phyloP scores from a whole-genome alignment of 2,329 filamentous ascomycete genomes.

The Paecilomyces fulvus region DNA sequence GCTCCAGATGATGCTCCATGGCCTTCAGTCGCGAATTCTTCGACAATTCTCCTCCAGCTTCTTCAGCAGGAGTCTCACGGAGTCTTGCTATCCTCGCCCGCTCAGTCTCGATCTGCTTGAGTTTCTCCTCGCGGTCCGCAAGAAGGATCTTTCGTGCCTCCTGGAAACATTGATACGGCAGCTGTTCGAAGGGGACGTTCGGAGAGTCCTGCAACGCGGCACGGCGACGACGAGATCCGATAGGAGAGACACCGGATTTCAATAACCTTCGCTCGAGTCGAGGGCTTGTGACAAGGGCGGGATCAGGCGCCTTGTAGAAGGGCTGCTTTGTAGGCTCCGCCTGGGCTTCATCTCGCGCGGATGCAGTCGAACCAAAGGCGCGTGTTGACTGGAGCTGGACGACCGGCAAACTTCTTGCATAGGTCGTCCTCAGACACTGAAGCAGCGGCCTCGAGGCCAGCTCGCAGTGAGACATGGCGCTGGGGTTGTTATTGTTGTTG shows the following conservation, averaged over 20 bases:
- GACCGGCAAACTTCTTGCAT: conserved; percentile 21
- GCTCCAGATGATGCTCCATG: conserved; percentile 64
- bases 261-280: conserved; percentile 61
- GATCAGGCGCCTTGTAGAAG: conserved; percentile 46
- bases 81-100: conserved; percentile 60
- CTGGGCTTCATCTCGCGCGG: conserved; percentile 37
- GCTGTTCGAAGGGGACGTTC: conserved; percentile 77
- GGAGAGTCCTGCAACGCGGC: conserved; percentile 57
- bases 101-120: conserved; percentile 62
- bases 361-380: conserved; percentile 41
- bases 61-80: conserved; percentile 48
- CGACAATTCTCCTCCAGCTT: conserved; percentile 54
- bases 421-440: conserved; percentile 33
- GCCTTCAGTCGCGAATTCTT: conserved; percentile 61
- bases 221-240: conserved; percentile 79
- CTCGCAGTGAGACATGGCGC: conserved; percentile 33
- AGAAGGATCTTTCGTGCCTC: conserved; percentile 79
- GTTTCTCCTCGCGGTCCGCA: conserved; percentile 71
- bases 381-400: conserved; percentile 33
- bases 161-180: conserved; percentile 97
- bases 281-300: conserved; percentile 57
- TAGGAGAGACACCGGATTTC: conserved; percentile 58
- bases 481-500: conserved; percentile 10
- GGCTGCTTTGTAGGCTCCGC: conserved; percentile 27
- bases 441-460: conserved; percentile 35